Evolutionary conservation across 495 filamentous ascomycete species (phyloP).

Genomic region (Pseudoneurospora amorphoporcata): DNA sequence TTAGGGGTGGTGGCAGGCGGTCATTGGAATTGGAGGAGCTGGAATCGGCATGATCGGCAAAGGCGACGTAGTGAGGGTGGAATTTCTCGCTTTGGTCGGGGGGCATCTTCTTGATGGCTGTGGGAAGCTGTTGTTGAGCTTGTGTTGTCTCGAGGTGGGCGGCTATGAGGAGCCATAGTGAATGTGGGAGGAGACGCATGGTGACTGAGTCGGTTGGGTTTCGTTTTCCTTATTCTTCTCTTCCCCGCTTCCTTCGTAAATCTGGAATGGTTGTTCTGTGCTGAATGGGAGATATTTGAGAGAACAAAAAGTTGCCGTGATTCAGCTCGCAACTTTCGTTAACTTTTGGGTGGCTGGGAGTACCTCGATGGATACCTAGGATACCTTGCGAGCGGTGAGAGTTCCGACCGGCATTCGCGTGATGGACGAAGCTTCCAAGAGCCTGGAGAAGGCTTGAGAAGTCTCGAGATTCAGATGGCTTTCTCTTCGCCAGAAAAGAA

Average conservation of each 20-base stretch:
- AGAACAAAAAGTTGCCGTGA: not conserved
- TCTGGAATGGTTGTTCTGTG: not conserved
- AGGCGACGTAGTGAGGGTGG: constrained; percentile 50
- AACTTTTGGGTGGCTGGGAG: not conserved
- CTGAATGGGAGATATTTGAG: not conserved
- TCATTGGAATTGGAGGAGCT: constrained; percentile 4
- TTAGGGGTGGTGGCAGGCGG: not conserved
- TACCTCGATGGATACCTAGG: not conserved
- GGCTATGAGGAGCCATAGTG: constrained; percentile 38
- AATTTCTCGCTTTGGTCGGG: constrained; percentile 80
- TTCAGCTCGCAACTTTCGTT: not conserved
- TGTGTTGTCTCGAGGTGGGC: constrained; percentile 20
- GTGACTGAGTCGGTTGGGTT: not conserved
- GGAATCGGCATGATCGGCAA: constrained; percentile 12
- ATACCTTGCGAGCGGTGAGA: not conserved
- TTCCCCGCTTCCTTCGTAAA: not conserved
- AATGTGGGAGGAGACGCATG: constrained; percentile 41
- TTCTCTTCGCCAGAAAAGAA: not conserved
- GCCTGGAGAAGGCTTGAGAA: not conserved
- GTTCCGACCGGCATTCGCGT: not conserved
- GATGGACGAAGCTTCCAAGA: not conserved
- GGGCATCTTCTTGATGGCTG: constrained; percentile 62
- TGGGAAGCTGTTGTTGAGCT: constrained; percentile 24
- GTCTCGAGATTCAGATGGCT: not conserved
- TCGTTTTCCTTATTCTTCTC: not conserved